Base-by-base conservation (phyloP, 1,139 yeast genomes). In the Barnettozyma hawaiiensis region DNA sequence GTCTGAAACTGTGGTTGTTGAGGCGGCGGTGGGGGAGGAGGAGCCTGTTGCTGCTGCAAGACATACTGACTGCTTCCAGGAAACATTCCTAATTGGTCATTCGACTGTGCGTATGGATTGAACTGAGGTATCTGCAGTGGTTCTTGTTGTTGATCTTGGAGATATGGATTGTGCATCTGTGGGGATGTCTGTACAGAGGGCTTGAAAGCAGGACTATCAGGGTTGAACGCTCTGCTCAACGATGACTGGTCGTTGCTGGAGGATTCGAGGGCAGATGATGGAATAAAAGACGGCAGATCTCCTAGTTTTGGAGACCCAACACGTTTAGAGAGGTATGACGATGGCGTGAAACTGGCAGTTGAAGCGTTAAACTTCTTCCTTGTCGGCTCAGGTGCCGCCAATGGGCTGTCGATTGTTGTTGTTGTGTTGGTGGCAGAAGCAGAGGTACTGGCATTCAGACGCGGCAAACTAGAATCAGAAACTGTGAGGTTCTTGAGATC, bases 231-330 rank as follows among this genome's bases (percentile, higher is more conserved):
- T 35, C 46, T 35, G 18, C 31, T 15, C 15, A 39, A 4, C 10
- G 39, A 34, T 12, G 39, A 27, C 9, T 14, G 31, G 14, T 38
- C 54, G 40, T 65, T 65, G 52, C 64, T 65, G 46, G 59, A 57
- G 24, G 42, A 41, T 4, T 23, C 24, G 7, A 36, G 39, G 9
- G 36, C 23, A 8, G 28, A 7, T 7, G 46, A 24, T 2, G 87
- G 86, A 5, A 76, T 71, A 57, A 81, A 81, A 0, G 78, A 61
- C 1, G 81, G 80, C 15, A 76, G 70, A 22, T 71, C 76, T 38
- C 70, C 69, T n/a, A 78, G 53, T 47, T 75, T 75, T 4, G 85
- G 82, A 3, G 83, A 75, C 44, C 72, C 19, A 7, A 34, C 37
- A 2, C 21, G 27, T 15, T 15, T 37, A 7, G 38, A 31, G 14